Evolutionary conservation across 106 monocot genomes (phyloP), one percentile per base, ranked within the genome.

Genomic region (Phalaenopsis aphrodite): DNA sequence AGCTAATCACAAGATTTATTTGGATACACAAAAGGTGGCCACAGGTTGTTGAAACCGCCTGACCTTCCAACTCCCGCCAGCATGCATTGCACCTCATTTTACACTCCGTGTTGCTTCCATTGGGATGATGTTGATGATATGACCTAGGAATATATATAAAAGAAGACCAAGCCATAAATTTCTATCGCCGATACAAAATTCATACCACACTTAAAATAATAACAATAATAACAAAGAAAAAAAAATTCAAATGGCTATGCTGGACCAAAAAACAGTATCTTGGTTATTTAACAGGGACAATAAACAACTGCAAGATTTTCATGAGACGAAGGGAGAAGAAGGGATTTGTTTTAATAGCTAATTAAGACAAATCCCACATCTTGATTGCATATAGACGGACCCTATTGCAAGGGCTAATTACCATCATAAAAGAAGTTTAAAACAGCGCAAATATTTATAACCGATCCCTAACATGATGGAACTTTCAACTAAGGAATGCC

Each of bases 21-120:
- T 75, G 88, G 84, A 96, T 91, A 96, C 96, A 96, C 39, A 96
- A 78, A 52, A 97, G 86, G 86, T 97, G 97, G 74, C 97, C 97
- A 82, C 97, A 97, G 37, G 97, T 94, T 12, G 97, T 97, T 79
- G 92, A 81, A 84, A 97, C 82, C 77, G 93, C 92, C 78, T 89
- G 87, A 55, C 94, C 92, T 85, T 97, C 97, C 81, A 97, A 84
- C 66, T 97, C 97, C 73, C 89, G 80, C 97, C 97, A 97, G 85
- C 97, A 97, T 43, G 94, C 92, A 88, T 97, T 97, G 85, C 97
- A 97, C 89, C 90, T 94, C 97, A 97, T 97, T 83, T 85, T 82
- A 86, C 56, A 76, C 75, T 48, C 5, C 42, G 73, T 42, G 43
- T 74, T 74, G 42, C 42, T 74, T 74, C 73, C 42, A 74, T 74